phyloP scores from a whole-genome alignment of 306 rosid genomes.

The Glycyrrhiza uralensis region DNA sequence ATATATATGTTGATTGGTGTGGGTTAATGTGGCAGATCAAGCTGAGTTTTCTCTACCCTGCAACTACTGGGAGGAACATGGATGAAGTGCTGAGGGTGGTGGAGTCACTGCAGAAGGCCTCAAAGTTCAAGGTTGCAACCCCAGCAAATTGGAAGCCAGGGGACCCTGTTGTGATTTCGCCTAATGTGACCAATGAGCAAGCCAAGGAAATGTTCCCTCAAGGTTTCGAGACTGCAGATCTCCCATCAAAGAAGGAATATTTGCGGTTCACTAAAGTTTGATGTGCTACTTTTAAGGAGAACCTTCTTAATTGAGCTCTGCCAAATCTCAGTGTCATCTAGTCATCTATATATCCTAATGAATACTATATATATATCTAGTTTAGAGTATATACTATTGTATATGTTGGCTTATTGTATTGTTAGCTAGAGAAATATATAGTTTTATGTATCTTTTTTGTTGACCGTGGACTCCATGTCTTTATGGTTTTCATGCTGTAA shows the following conservation, averaged over 20 bases:
- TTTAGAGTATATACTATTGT: background rate
- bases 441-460: constrained; percentile 12
- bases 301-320: background rate
- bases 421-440: background rate
- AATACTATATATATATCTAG: background rate
- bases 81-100: constrained; percentile 83
- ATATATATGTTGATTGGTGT: background rate
- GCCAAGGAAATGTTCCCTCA: constrained; percentile 63
- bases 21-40: constrained; percentile 39
- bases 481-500: background rate
- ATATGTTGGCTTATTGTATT: background rate
- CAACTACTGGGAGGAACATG: constrained; percentile 77
- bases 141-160: constrained; percentile 79
- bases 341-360: background rate
- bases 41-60: constrained; percentile 78
- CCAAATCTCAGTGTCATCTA: too few species aligned
- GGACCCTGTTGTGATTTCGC: constrained; percentile 48
- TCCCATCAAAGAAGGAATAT: constrained; percentile 65
- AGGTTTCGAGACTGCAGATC: constrained; percentile 51
- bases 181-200: constrained; percentile 51
- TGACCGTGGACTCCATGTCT: background rate
- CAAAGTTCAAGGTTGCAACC: constrained; percentile 58
- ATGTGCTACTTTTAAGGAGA: background rate
- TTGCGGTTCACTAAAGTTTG: constrained; percentile 61
- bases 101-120: constrained; percentile 70